Conservation (phyloP, 1,284 basidiomycete genomes). For the Malassezia obtusa region DNA sequence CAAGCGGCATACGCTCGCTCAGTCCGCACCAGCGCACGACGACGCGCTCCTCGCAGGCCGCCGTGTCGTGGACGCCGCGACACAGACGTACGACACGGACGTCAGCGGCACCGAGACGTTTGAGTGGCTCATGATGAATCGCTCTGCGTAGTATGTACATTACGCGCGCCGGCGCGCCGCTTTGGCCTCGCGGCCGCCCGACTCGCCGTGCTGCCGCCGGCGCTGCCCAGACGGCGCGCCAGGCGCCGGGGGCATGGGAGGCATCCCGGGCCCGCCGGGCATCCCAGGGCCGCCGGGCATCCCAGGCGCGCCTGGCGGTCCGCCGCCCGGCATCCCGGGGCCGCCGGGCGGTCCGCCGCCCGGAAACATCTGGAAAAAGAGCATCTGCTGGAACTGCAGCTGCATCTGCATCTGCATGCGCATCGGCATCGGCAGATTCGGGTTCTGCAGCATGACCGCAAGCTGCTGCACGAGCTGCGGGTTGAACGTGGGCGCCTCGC, state of each 20-base stretch:
- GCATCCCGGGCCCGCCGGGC: too few relatives aligned
- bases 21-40: slow-evolving; percentile 22
- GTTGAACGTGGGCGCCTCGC: slow-evolving; percentile 20
- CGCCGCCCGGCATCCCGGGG: not conserved
- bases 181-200: not conserved
- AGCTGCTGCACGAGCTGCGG: slow-evolving; percentile 40
- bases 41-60: slow-evolving; percentile 20
- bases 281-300: slow-evolving; percentile 1
- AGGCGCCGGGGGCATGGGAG: not conserved
- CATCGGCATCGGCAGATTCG: slow-evolving; percentile 39
- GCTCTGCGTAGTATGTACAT: slow-evolving; percentile 4
- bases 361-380: slow-evolving; percentile 29
- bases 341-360: not conserved
- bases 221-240: not conserved
- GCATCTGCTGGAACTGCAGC: slow-evolving; percentile 40
- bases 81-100: slow-evolving; percentile 13
- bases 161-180: slow-evolving; percentile 1
- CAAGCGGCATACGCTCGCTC: not conserved
- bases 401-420: slow-evolving; percentile 47
- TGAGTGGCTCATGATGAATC: slow-evolving; percentile 29
- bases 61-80: slow-evolving; percentile 5
- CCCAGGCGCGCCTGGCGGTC: not conserved
- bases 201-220: not conserved
- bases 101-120: slow-evolving; percentile 23
- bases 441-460: slow-evolving; percentile 44